Conservation (phyloP, 306 rosid species). For the Cucurbita argyrosperma region DNA sequence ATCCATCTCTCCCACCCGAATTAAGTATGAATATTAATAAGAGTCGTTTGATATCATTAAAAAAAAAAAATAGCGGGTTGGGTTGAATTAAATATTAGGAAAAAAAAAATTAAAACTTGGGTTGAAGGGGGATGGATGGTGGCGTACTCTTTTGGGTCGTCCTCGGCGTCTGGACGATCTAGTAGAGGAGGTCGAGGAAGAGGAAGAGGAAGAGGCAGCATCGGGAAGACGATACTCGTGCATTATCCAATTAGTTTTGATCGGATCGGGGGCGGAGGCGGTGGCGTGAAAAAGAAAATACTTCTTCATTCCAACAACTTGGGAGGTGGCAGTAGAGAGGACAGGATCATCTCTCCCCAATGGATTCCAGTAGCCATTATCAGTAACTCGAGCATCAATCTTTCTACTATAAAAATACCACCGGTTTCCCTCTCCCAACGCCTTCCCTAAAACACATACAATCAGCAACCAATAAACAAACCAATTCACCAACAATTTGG, state of each 20-base stretch:
- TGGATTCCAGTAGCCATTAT: constrained; percentile 64
- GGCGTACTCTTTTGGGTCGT: constrained; percentile 38
- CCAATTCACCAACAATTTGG: no score
- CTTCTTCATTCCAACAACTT: constrained; percentile 62
- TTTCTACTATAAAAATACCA: constrained; percentile 88
- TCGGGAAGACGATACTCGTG: constrained; percentile 66
- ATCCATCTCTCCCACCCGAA: no score
- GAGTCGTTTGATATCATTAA: no score
- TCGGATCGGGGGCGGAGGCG: neutral
- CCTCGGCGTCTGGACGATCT: constrained; percentile 30
- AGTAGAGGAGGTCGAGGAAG: constrained; percentile 11
- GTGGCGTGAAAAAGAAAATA: constrained; percentile 33
- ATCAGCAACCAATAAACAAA: neutral
- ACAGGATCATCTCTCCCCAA: constrained; percentile 65
- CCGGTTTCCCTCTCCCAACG: constrained; percentile 71
- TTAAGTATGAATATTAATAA: no score
- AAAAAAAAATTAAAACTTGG: no score
- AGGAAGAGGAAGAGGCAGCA: constrained; percentile 14
- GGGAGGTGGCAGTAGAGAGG: constrained; percentile 18
- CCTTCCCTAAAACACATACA: constrained; percentile 42
- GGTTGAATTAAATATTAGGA: no score
- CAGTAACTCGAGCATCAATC: constrained; percentile 40
- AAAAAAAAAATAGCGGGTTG: no score
- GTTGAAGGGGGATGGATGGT: neutral
- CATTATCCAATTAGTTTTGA: constrained; percentile 77